Conservation (phyloP, 306 rosid genomes). For the Calophaca sinica region DNA sequence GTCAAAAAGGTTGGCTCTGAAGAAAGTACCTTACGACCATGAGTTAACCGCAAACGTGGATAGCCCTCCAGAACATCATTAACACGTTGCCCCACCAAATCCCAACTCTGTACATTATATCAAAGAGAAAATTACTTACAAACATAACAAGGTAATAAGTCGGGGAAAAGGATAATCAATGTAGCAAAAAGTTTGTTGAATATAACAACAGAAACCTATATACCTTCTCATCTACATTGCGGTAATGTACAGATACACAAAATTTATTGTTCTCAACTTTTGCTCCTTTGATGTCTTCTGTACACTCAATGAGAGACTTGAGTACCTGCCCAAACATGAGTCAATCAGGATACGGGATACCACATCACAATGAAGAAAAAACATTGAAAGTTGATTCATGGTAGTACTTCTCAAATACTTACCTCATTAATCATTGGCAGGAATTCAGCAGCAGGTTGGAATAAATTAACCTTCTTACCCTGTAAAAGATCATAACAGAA, state of each 20-base stretch:
- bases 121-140: slow-evolving; percentile 24
- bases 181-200: slow-evolving; percentile 4
- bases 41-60: slow-evolving; percentile 76
- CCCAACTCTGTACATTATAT: slow-evolving; percentile 68
- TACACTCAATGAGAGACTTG: slow-evolving; percentile 63
- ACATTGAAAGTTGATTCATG: slow-evolving; percentile 13
- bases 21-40: slow-evolving; percentile 86
- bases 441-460: slow-evolving; percentile 94
- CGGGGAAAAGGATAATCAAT: background rate
- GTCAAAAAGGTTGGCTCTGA: slow-evolving; percentile 24
- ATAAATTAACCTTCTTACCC: slow-evolving; percentile 84
- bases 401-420: slow-evolving; percentile 27
- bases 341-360: slow-evolving; percentile 21
- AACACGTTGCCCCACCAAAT: slow-evolving; percentile 69
- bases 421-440: slow-evolving; percentile 84
- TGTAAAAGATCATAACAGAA: slow-evolving; percentile 42
- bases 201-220: slow-evolving; percentile 22
- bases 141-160: background rate
- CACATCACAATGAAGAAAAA: slow-evolving; percentile 24
- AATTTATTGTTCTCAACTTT: slow-evolving; percentile 86
- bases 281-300: slow-evolving; percentile 77
- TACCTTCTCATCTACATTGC: slow-evolving; percentile 93
- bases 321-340: slow-evolving; percentile 66
- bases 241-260: slow-evolving; percentile 95
- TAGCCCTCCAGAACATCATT: slow-evolving; percentile 66